These are phyloP conservation scores for Microbotryum scabiosae DNA, from an alignment of 1,284 basidiomycete genomes.

Conservation along the genomic window DNA sequence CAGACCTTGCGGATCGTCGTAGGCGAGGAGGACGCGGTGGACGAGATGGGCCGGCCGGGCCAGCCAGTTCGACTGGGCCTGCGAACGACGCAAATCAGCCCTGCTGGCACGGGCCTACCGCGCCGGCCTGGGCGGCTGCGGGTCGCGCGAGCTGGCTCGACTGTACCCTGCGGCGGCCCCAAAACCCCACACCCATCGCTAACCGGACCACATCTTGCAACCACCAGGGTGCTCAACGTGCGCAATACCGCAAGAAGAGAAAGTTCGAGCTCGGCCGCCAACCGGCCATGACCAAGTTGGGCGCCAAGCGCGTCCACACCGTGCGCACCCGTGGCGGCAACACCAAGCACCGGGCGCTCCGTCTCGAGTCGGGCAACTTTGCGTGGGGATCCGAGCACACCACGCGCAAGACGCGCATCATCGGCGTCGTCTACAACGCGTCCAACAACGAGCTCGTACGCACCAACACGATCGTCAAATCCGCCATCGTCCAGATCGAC, in stretches of 20 bases:
- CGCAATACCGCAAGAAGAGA: slow-evolving; percentile 62
- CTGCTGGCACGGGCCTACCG: too few species aligned
- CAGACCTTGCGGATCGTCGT: neutral
- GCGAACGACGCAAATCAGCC: neutral
- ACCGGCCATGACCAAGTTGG: slow-evolving; percentile 88
- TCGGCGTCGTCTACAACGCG: slow-evolving; percentile 92
- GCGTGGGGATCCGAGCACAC: slow-evolving; percentile 89
- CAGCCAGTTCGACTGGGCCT: too few species aligned
- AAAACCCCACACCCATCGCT: neutral
- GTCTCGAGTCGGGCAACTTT: slow-evolving; percentile 90
- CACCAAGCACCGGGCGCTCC: slow-evolving; percentile 83
- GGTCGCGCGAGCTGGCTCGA: neutral
- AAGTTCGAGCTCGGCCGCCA: slow-evolving; percentile 45
- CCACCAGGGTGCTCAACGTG: slow-evolving; percentile 63
- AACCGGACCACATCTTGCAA: neutral
- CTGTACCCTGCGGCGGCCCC: neutral
- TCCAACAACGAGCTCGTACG: slow-evolving; percentile 98
- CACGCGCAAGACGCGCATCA: slow-evolving; percentile 87
- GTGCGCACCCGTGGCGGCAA: slow-evolving; percentile 91
- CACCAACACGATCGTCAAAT: slow-evolving; percentile 94
- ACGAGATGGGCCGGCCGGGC: too few species aligned
- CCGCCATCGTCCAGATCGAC: slow-evolving; percentile 88
- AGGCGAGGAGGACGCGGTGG: neutral
- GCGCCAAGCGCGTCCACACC: slow-evolving; percentile 81
- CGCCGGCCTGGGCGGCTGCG: neutral